phyloP scores from a whole-genome alignment of 1,284 basidiomycete species.

The Sanghuangporus baumii region DNA sequence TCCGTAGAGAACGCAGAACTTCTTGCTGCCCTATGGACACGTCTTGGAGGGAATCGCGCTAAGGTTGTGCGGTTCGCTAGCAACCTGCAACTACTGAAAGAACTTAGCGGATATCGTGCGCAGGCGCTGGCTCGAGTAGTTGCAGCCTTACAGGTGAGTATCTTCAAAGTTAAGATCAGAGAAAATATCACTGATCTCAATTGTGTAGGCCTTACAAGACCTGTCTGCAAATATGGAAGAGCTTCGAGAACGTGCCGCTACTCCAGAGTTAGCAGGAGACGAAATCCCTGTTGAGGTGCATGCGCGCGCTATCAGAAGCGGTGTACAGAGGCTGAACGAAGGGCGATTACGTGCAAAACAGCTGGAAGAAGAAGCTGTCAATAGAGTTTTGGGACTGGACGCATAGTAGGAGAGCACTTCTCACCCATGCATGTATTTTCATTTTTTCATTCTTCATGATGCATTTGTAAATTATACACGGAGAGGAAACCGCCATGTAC shows the following conservation, averaged over 20 bases:
- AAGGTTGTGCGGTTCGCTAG: conserved; percentile 41
- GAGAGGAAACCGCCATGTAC: neutral
- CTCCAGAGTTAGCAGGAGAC: conserved; percentile 52
- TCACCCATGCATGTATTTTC: neutral
- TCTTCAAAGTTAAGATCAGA: neutral
- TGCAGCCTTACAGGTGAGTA: conserved; percentile 41
- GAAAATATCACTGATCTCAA: neutral
- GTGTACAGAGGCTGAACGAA: conserved; percentile 58
- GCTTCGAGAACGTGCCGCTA: conserved; percentile 58
- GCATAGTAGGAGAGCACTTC: neutral
- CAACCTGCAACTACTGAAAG: conserved; percentile 47
- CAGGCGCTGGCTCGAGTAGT: conserved; percentile 57
- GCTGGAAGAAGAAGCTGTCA: conserved; percentile 30
- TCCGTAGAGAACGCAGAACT: conserved; percentile 43
- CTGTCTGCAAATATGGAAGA: conserved; percentile 72
- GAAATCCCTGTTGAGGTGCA: conserved; percentile 64
- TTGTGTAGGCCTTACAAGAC: conserved; percentile 36
- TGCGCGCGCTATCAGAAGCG: conserved; percentile 58
- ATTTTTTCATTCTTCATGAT: neutral
- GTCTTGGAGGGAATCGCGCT: conserved; percentile 51
- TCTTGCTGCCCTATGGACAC: conserved; percentile 62
- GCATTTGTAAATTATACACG: neutral
- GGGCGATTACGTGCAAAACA: conserved; percentile 39
- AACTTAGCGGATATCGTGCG: conserved; percentile 49
- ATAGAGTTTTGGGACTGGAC: conserved; percentile 25